Evolutionary conservation across 768 basidiomycete genomes (phyloP), one percentile per base, ranked within the genome.

Genomic region (Tricholoma terreum): DNA sequence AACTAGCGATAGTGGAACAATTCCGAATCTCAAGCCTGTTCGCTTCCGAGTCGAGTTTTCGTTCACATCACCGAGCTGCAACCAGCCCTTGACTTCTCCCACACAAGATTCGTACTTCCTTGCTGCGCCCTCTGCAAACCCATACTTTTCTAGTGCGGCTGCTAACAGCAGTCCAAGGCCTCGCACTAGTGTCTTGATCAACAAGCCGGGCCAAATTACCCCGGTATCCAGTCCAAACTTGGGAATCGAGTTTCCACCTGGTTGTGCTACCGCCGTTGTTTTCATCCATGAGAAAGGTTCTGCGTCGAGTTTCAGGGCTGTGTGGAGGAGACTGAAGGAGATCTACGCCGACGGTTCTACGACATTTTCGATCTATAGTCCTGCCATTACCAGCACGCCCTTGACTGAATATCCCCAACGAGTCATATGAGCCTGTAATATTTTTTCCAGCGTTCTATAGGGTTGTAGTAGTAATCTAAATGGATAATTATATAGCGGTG

Each of bases 281-380:
- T 74, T 98, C 63, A 81, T 90, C 21, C 86, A 91, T 61, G 94
- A 97, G 77, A 97, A 94, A 71, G 95, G 95, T 22, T 91, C 93
- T 6, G 80, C 89, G 67, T 88, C 92, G 54, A 87, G 90, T 46
- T 96, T 97, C 77, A 87, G 86, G 70, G 75, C 80, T 5, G 77
- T 94, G 10, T 91, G 88, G 77, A 82, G 82, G 66, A 81, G 82
- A 61, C 69, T 95, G 62, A 82, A 86, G 66, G 83, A 85, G 38
- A 81, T 84, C 60, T 94, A 92, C 83, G 75, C 73, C 34, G 64
- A 69, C 68, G 69, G 57, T 57, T 67, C 60, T 55, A 57, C 69
- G 56, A 61, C 63, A 38, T 70, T 71, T 65, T 68, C 64, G 38
- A 74, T 67, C 60, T 73, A 73, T 61, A 79, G 80, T 60, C 77